Percentiles rank a stretch among this genome's conserved stretches.
These are phyloP conservation scores for Cytospora leucostoma DNA, from an alignment of 2,329 filamentous ascomycete species.

Conservation along the genomic window DNA sequence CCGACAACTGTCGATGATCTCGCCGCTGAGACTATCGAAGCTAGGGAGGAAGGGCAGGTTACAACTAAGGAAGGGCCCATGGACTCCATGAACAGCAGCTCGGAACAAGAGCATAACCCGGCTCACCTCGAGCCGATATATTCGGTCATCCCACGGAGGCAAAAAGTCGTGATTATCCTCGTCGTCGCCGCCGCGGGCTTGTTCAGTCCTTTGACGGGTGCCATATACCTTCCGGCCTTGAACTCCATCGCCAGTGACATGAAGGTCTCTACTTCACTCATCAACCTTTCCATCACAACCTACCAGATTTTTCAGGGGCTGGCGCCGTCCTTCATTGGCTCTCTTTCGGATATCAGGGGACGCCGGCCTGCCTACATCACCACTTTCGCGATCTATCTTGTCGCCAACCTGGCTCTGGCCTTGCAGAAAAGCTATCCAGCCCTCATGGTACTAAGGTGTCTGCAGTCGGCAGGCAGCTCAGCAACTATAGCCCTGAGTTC, in stretches of 20 bases:
- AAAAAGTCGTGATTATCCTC: constrained; percentile 10
- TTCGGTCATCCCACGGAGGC: constrained; percentile 15
- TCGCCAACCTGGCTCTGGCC: constrained; percentile 49
- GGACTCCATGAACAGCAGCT: not conserved
- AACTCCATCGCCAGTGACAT: constrained; percentile 44
- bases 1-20: constrained; percentile 10
- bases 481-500: constrained; percentile 33
- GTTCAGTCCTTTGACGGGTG: constrained; percentile 20
- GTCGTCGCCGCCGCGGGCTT: constrained; percentile 9
- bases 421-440: constrained; percentile 46
- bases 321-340: constrained; percentile 42
- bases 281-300: constrained; percentile 51
- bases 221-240: constrained; percentile 44
- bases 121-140: constrained; percentile 7
- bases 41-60: not conserved
- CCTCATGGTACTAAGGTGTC: constrained; percentile 51
- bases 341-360: constrained; percentile 23
- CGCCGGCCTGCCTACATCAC: constrained; percentile 51
- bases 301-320: constrained; percentile 31
- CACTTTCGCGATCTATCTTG: constrained; percentile 49
- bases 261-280: constrained; percentile 41
- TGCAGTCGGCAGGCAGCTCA: constrained; percentile 42
- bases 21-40: constrained; percentile 5
- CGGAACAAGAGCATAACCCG: not conserved
- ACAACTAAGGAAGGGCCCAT: not conserved